phyloP scores from a whole-genome alignment of 75 land plant species.

The Selaginella tamariscina region DNA sequence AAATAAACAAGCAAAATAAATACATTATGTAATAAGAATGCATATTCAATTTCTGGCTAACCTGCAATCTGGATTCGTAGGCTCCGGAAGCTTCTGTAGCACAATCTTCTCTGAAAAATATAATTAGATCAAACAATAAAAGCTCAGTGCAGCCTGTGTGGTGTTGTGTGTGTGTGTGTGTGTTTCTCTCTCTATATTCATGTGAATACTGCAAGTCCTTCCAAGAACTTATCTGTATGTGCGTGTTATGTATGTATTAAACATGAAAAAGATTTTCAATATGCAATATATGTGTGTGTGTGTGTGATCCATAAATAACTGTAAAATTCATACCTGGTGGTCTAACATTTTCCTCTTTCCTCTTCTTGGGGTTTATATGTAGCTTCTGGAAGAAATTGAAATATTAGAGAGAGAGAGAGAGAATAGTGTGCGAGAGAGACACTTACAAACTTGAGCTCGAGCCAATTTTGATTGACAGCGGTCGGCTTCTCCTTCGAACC shows the following conservation, averaged over 20 bases:
- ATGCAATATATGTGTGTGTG: no score
- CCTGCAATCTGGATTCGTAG: background rate
- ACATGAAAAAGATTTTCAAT: no score
- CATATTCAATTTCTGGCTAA: background rate
- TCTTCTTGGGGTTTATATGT: background rate
- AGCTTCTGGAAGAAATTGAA: background rate
- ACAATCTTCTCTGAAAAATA: background rate
- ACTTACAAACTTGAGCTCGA: background rate
- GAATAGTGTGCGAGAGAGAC: background rate
- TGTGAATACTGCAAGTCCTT: no score
- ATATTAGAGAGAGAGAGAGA: background rate
- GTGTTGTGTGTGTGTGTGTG: no score
- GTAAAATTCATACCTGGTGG: background rate
- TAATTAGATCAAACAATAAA: background rate
- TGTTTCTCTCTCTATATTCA: no score
- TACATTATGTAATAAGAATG: background rate
- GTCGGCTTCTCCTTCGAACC: background rate
- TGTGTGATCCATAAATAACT: no score
- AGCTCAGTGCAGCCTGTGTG: background rate
- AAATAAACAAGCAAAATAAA: no score
- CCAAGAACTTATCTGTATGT: no score
- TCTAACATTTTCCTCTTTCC: background rate
- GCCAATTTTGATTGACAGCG: background rate
- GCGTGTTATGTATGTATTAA: no score
- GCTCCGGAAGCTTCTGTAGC: background rate